Evolutionary conservation across 768 basidiomycete genomes (phyloP).

Genomic region (Lanmaoa rubissima): DNA sequence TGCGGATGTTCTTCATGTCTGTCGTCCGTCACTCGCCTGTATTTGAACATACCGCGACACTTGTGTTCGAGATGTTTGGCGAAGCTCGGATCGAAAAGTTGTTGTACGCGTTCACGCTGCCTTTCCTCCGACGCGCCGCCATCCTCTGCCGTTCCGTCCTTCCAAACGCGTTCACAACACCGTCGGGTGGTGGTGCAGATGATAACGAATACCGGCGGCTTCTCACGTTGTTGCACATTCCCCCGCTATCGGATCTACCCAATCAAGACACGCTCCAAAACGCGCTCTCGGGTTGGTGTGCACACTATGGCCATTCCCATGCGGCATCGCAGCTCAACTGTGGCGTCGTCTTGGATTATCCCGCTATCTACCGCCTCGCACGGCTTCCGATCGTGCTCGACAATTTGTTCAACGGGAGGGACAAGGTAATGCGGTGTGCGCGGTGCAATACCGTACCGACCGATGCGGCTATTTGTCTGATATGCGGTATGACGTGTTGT

Average conservation of each 20-base stretch:
- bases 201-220: conserved; percentile 79
- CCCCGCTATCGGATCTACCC: conserved; percentile 73
- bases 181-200: conserved; percentile 37
- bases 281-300: conserved; percentile 87
- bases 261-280: conserved; percentile 86
- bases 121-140: conserved; percentile 85
- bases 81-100: conserved; percentile 84
- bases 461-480: conserved; percentile 87
- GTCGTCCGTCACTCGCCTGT: conserved; percentile 86
- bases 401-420: conserved; percentile 72
- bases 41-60: conserved; percentile 80
- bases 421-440: conserved; percentile 69
- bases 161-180: conserved; percentile 56
- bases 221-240: conserved; percentile 71
- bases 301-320: conserved; percentile 82
- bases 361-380: conserved; percentile 78
- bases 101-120: conserved; percentile 84
- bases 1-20: conserved; percentile 88
- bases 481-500: conserved; percentile 87
- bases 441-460: conserved; percentile 76
- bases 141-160: conserved; percentile 79
- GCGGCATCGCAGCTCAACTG: conserved; percentile 77
- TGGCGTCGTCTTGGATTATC: conserved; percentile 78
- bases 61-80: conserved; percentile 77
- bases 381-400: conserved; percentile 82